Base-by-base conservation (phyloP, 2,329 filamentous ascomycete species). In the Parastagonospora avenae region DNA sequence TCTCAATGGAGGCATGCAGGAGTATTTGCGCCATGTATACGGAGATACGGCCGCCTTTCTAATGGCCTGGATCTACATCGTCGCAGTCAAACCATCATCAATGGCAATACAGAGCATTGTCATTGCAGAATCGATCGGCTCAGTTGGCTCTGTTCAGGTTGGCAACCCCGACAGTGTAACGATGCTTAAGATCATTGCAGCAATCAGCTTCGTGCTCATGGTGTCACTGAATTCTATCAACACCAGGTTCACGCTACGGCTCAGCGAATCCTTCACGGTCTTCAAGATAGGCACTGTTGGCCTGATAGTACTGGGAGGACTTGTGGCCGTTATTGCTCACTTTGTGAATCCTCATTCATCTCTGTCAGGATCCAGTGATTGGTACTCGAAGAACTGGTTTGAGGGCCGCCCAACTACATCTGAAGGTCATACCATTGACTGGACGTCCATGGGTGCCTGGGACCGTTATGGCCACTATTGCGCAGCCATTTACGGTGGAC, bases 11-110 rank as follows among this genome's bases (percentile, higher is more conserved):
- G 85, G 85, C 12, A 80, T 87, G 40, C 85, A 87, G 60, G 83
- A 84, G 11, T 87, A 85, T 57, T 76, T 88, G 6, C 77, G 80
- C 57, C 80, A 84, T 64, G 81, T 86, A 30, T 87, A 80, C 54
- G 85, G 85, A 28, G 83, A 86, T 42, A 71, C 82, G 2, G 79
- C 80, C 42, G 85, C 84, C n/a, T 87, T 86, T 59, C 67, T 87
- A 4, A 83, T 83, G 5, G 83, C 84, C 0, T 88, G 85, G 85
- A 84, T 84, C 0, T 87, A 85, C 82, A 80, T 87, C 46, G 78
- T 87, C 5, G 83, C 81, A 15, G 80, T 86, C 19, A 87, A 86
- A 79, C 85, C 85, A 0, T 83, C 84, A 0, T 85, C 85, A 0
- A 77, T 86, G 52, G 85, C 84, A 8, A 87, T 87, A 40, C 77